A percentile compares a stretch with the other conserved stretches of the same genome.
Conservation (phyloP, 768 basidiomycete genomes). For the Lactifluus volemus region DNA sequence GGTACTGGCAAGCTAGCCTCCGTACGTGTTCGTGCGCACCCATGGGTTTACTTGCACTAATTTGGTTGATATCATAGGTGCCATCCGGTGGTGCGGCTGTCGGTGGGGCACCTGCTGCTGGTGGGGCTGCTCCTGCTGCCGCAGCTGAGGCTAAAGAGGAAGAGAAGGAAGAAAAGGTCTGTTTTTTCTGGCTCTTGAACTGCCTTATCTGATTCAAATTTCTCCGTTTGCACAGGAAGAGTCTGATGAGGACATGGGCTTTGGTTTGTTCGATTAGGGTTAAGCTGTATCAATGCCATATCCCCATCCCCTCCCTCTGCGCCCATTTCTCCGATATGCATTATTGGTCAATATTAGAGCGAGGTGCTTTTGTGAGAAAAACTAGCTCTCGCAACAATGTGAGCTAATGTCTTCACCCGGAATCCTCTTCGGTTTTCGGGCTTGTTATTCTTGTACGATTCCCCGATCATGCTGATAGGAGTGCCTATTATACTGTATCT, state of each 20-base stretch:
- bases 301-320: not conserved
- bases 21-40: conserved; percentile 37
- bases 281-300: conserved; percentile 20
- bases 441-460: not conserved
- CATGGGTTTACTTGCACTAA: not conserved
- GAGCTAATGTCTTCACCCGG: not conserved
- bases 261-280: conserved; percentile 89
- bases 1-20: conserved; percentile 92
- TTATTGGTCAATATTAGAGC: not conserved
- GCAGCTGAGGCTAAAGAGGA: conserved; percentile 72
- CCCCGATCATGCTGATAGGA: not conserved
- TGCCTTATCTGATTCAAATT: not conserved
- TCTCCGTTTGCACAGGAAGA: conserved; percentile 51
- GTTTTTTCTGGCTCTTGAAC: conserved; percentile 22
- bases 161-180: conserved; percentile 74
- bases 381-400: not conserved
- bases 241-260: conserved; percentile 98
- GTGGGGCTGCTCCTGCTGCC: conserved; percentile 50
- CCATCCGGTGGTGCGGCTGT: conserved; percentile 87
- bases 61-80: conserved; percentile 37
- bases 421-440: not conserved
- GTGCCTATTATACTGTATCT: not conserved
- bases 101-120: conserved; percentile 44
- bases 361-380: not conserved
- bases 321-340: not conserved